Evolutionary conservation across 163 green algal genomes (phyloP), one percentile per base, ranked within the genome.

Genomic region (Smithsoniella earleae): DNA sequence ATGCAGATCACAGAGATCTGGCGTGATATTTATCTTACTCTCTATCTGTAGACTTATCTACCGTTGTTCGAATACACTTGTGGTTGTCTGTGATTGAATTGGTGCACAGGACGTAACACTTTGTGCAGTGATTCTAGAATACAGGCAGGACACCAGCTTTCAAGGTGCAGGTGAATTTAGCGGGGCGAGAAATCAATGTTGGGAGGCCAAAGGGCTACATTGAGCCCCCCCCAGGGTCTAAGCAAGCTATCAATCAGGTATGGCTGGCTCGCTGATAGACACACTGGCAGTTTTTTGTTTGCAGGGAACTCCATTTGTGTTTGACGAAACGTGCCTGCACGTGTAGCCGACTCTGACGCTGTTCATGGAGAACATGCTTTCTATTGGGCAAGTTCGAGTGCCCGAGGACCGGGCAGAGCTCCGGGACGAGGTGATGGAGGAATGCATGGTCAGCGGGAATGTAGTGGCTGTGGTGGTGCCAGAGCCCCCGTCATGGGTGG

Each of bases 151-250:
- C n/a, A n/a, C n/a, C n/a, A n/a, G n/a, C n/a, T n/a, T n/a, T n/a
- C n/a, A n/a, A n/a, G n/a, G n/a, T n/a, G n/a, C 20, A 74, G 54
- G 76, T 92, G 43, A 84, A 92, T 58, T 77, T 92, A 27, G 83
- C 79, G 33, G 90, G 90, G 8, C 76, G 87, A 27, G 74, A 80
- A 33, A 88, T 96, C 73, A 91, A 92, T 78, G 85, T 96, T 13
- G 89, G 87, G 34, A 81, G 91, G 44, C 90, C 91, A 66, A 94
- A 95, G 81, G 90, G 90, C 3, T 95, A 91, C 72, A 73, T 86
- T 20, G 83, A 88, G 77, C 80, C 80, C 3, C 73, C 78, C 10
- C 33, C 76, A 10, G 58, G 58, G 30, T 69, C 58, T 13, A 69
- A 69, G 58, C 31, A 43, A 1, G 58, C 31, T 30, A 31, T 33